Base-by-base conservation (phyloP, 202 grass and related monocot genomes). In the Thinopyrum obtusiflorum region DNA sequence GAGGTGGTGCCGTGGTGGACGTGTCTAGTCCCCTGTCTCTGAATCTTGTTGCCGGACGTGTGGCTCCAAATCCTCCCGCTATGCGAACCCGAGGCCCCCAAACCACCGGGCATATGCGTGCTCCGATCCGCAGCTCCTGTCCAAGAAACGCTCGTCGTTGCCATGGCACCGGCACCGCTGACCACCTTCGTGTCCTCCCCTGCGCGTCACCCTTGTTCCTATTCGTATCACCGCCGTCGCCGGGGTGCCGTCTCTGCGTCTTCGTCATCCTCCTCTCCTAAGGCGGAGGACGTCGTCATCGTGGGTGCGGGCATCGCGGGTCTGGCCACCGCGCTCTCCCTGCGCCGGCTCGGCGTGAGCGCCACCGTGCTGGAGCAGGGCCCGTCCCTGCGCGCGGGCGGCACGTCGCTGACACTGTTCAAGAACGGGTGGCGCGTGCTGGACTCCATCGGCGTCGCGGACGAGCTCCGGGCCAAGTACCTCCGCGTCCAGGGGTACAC, bases 361-460 rank as follows among this genome's bases (percentile, higher is more conserved):
- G 83, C 92, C 33, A 29, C 88, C 46, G 89, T 98, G 66, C 88
- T 98, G 76, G 95, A 98, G 88, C 93, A 96, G 72, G 88, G 93
- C 25, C 55, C 75, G 26, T 64, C 96, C 59, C 88, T 98, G 25
- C 90, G 96, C 71, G 76, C 91, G 1, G 96, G 93, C 14, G 96
- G 96, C 73, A 95, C 93, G 63, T 95, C 96, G 67, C 88, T 98
- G 65, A 94, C 96, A 84, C 88, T 98, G 32, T 95, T 91, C 87
- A 98, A 92, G 86, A 95, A 95, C 75, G 96, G 93, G 37, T 95
- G 96, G 96, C 88, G 93, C 83, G 93, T 92, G 20, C 88, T 98
- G 65, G 91, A 98, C 88, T 66, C 89, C 55, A 73, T 95, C 46
- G 96, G 91, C 57, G 96, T 92, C 32, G 93, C 81, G 10, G 96